Conservation (phyloP, 2,329 filamentous ascomycete genomes). For the Aspergillus transmontanensis region DNA sequence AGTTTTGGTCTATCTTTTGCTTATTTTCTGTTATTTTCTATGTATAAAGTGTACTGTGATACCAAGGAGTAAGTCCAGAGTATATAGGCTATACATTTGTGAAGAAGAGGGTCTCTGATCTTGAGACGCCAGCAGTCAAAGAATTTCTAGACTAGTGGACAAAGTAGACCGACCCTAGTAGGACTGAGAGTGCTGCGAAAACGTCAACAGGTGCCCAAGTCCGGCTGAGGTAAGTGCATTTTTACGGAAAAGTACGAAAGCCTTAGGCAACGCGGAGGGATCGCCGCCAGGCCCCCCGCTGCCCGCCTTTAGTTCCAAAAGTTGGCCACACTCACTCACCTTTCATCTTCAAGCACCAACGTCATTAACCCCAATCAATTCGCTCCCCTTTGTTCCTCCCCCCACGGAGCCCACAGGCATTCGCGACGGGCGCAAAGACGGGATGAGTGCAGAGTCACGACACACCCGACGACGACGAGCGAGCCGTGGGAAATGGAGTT, state of each 20-base stretch:
- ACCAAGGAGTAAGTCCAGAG: slow-evolving; percentile 3
- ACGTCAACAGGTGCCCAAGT: neutral
- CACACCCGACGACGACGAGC: slow-evolving; percentile 38
- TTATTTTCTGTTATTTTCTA: neutral
- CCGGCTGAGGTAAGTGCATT: neutral
- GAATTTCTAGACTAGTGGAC: neutral
- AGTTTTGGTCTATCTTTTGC: neutral
- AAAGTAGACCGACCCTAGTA: neutral
- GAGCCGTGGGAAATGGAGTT: slow-evolving; percentile 61
- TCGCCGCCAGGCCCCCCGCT: neutral
- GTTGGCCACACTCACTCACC: neutral
- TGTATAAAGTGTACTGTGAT: slow-evolving; percentile 5
- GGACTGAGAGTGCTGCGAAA: neutral
- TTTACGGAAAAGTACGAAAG: neutral
- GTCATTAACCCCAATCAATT: slow-evolving; percentile 4
- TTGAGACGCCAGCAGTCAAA: neutral
- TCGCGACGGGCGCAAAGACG: slow-evolving; percentile 28
- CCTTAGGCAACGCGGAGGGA: neutral
- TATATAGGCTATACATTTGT: neutral
- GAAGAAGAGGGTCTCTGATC: neutral
- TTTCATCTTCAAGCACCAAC: neutral
- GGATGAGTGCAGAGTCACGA: slow-evolving; percentile 39
- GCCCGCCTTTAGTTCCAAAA: neutral
- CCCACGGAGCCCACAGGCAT: slow-evolving; percentile 15
- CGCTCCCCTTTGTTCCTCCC: slow-evolving; percentile 17